Base-by-base conservation (phyloP, 371 early-diverging fungal genomes). In the Mycotypha africana region DNA sequence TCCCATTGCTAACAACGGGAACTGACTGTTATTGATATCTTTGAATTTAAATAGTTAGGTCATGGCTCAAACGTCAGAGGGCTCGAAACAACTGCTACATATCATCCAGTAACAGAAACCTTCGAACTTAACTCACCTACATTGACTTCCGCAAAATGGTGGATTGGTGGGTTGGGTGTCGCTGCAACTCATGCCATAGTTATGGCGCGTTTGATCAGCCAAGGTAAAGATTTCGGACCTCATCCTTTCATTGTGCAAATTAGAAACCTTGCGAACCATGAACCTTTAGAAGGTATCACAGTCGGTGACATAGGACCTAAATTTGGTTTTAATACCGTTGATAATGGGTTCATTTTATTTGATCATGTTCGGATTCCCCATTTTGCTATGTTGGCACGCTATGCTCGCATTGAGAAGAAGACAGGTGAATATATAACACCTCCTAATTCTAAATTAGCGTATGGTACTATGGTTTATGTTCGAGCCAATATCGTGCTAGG, bases 141-240 rank as follows among this genome's bases (percentile, higher is more conserved):
- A 2, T 53, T 90, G 21, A 80, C 86, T 1, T 48, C 89, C 8
- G 74, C 88, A 28, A 89, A 85, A 60, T 92, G 91, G 90, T 93
- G 93, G 93, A 90, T 91, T 54, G 93, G 93, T 52, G 92, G 92
- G 26, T 70, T 86, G 0, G 90, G 88, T 21, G 82, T 82, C 46
- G 79, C 85, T 19, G 87, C 88, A 1, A 92, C 85, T 6, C 89
- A 90, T 54, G 82, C 84, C 22, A 73, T 84, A 51, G 88, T 92
- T 23, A 86, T 85, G 83, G 88, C 90, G 9, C 78, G 82, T 39
- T 61, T 92, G 24, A 70, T 86, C 14, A 75, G 83, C 39, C 60
- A 75, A 26, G 88, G 86, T 33, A 84, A 85, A 52, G 66, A 75
- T 44, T 62, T 77, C 46, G 92, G 92, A 1, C 81, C 85, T 3